Conservation (phyloP, 768 basidiomycete genomes). For the Boletus coccyginus region DNA sequence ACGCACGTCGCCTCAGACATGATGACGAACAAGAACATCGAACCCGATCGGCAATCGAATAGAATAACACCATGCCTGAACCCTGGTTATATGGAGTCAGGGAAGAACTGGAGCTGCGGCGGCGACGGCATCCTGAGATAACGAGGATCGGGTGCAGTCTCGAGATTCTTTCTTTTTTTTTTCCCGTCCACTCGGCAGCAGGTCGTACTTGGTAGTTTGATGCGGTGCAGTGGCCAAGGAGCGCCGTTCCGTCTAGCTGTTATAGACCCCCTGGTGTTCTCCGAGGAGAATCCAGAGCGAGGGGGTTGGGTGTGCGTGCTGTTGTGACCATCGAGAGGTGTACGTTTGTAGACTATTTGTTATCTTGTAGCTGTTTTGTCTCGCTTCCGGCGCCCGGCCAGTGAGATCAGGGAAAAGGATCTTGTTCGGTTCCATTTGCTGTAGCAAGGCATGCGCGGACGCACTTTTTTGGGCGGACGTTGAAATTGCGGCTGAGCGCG, state of each 20-base stretch:
- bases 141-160: not conserved
- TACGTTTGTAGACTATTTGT: not conserved
- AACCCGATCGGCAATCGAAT: not conserved
- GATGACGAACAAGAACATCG: not conserved
- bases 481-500: slow-evolving; percentile 12
- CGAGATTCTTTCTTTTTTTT: not conserved
- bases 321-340: not conserved
- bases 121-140: not conserved
- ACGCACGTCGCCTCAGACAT: not conserved
- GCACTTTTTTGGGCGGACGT: slow-evolving; percentile 25
- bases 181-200: not conserved
- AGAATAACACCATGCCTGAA: not conserved
- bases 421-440: slow-evolving; percentile 13
- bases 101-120: not conserved
- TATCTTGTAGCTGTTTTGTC: not conserved
- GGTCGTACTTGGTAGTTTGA: not conserved
- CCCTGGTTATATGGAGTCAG: slow-evolving; percentile 42
- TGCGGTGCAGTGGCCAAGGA: not conserved
- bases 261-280: not conserved
- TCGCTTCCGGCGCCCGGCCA: not conserved
- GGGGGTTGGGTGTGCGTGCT: no score
- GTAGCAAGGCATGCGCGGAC: not conserved
- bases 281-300: not conserved
- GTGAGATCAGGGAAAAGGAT: not conserved
- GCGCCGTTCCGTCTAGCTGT: not conserved